Conservation (phyloP, 805 yeast species). For the Candida hungchunana region DNA sequence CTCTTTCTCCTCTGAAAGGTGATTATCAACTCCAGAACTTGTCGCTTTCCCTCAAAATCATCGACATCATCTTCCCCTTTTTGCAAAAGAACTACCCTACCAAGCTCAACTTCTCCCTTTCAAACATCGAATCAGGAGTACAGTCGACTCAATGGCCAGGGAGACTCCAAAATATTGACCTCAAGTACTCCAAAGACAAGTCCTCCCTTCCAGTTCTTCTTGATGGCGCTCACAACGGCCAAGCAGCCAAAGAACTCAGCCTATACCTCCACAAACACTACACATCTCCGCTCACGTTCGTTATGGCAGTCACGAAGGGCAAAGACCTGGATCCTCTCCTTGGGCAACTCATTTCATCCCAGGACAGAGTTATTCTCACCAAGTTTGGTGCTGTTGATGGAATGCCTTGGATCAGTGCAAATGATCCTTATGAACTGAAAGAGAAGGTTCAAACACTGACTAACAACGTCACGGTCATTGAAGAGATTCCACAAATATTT, state of each 20-base stretch:
- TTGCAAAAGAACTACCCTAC: constrained; percentile 25
- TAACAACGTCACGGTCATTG: constrained; percentile 24
- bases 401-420: constrained; percentile 89
- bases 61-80: constrained; percentile 34
- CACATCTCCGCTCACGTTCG: constrained; percentile 44
- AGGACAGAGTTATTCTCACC: constrained; percentile 60
- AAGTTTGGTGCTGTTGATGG: constrained; percentile 68
- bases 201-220: constrained; percentile 41
- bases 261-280: constrained; percentile 33
- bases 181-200: constrained; percentile 24
- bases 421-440: constrained; percentile 27
- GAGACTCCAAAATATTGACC: constrained; percentile 54
- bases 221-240: constrained; percentile 92
- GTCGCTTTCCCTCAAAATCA: constrained; percentile 57
- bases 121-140: constrained; percentile 48
- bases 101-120: constrained; percentile 28
- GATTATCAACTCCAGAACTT: constrained; percentile 68
- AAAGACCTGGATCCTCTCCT: constrained; percentile 55
- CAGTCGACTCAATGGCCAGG: constrained; percentile 76
- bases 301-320: constrained; percentile 74
- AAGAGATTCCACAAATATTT: constrained; percentile 28
- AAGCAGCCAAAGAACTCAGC: constrained; percentile 72
- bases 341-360: constrained; percentile 40
- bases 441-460: constrained; percentile 26
- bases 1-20: constrained; percentile 59